Evolutionary conservation across 2,329 filamentous ascomycete species (phyloP).

Genomic region (Onygena corvina): DNA sequence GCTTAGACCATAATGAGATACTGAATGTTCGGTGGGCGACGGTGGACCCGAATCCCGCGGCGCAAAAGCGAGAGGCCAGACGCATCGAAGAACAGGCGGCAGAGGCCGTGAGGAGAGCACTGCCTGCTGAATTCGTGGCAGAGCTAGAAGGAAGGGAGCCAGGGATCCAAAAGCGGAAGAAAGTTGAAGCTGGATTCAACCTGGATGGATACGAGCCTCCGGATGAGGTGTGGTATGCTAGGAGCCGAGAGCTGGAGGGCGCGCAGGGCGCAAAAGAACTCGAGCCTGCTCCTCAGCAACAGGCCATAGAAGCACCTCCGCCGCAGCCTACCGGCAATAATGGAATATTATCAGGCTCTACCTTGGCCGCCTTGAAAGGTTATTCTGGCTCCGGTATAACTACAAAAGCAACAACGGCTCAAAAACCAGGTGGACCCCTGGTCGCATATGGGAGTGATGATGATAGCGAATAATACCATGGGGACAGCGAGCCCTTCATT

Average conservation of each 20-base stretch:
- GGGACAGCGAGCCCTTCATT: slow-evolving; percentile 4
- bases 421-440: slow-evolving; percentile 50
- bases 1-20: slow-evolving; percentile 79
- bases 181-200: slow-evolving; percentile 79
- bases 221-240: slow-evolving; percentile 83
- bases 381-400: slow-evolving; percentile 34
- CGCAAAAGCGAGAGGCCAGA: slow-evolving; percentile 79
- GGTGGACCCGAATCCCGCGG: slow-evolving; percentile 87
- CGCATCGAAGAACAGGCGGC: slow-evolving; percentile 92
- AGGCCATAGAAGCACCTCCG: slow-evolving; percentile 37
- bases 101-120: slow-evolving; percentile 74
- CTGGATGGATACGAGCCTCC: slow-evolving; percentile 86
- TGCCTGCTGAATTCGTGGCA: slow-evolving; percentile 81
- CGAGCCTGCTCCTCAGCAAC: slow-evolving; percentile 36
- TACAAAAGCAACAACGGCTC: slow-evolving; percentile 33
- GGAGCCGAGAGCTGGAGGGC: slow-evolving; percentile 57
- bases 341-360: slow-evolving; percentile 71
- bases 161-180: slow-evolving; percentile 74
- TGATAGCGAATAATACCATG: slow-evolving; percentile 48
- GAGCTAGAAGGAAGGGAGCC: slow-evolving; percentile 88
- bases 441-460: slow-evolving; percentile 87
- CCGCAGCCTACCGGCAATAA: slow-evolving; percentile 26
- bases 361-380: slow-evolving; percentile 63
- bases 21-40: slow-evolving; percentile 97
- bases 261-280: slow-evolving; percentile 48